A percentile compares a stretch with the other conserved stretches of the same genome.
Conservation (phyloP, 345 rosid genomes). For the Melaleuca quinquenervia region DNA sequence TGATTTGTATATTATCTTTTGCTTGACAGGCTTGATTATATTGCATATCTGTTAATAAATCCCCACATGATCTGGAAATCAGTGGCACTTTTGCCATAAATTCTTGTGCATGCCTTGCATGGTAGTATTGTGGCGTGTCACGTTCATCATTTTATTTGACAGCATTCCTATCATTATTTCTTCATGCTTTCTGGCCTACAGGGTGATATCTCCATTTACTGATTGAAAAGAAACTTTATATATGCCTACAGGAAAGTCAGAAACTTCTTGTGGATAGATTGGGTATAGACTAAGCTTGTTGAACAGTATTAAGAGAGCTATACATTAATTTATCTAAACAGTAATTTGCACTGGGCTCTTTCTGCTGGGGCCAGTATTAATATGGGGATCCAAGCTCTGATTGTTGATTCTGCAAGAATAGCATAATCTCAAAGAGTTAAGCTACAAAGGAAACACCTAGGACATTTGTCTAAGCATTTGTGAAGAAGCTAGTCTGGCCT, state of each 20-base stretch:
- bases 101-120: neutral
- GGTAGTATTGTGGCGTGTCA: neutral
- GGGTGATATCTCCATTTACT: neutral
- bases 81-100: neutral
- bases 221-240: neutral
- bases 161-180: neutral
- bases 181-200: neutral
- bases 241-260: neutral
- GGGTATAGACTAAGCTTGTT: neutral
- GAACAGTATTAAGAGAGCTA: neutral
- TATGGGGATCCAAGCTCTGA: neutral
- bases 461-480: neutral
- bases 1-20: neutral
- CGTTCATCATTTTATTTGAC: neutral
- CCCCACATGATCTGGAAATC: neutral
- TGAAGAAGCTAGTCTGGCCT: neutral
- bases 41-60: neutral
- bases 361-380: neutral
- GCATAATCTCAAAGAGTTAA: neutral
- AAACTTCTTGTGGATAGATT: neutral
- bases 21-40: neutral
- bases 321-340: neutral
- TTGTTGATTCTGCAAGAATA: neutral
- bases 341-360: neutral
- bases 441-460: neutral